A percentile compares a stretch with the other conserved stretches of the same genome.
phyloP scores from a whole-genome alignment of 2,329 filamentous ascomycete species.

The Ophiostoma populinum region DNA sequence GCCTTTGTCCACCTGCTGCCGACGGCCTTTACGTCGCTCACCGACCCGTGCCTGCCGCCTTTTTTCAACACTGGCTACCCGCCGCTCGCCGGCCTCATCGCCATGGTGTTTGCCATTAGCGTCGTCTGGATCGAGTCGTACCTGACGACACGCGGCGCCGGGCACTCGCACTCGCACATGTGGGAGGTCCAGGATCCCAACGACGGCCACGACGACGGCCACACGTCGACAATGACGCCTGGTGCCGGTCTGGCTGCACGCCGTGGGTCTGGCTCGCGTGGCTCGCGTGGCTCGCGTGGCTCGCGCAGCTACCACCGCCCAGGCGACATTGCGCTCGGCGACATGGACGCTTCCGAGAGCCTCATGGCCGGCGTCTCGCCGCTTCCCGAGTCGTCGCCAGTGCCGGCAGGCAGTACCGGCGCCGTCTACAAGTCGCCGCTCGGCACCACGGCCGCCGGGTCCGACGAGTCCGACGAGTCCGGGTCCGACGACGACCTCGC shows the following conservation, averaged over 20 bases:
- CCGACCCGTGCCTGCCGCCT: conserved; percentile 53
- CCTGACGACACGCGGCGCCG: conserved; percentile 53
- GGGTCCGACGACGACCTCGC: conserved; percentile 37
- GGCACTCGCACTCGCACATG: conserved; percentile 41
- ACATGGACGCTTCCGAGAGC: conserved; percentile 33
- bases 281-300: conserved; percentile 17
- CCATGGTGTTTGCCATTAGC: conserved; percentile 64
- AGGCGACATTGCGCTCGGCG: conserved; percentile 30
- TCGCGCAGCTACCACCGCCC: conserved; percentile 22
- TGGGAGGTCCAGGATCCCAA: conserved; percentile 31
- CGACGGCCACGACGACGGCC: conserved; percentile 13
- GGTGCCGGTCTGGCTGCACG: conserved; percentile 21
- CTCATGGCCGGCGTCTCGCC: conserved; percentile 42
- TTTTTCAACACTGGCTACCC: conserved; percentile 68
- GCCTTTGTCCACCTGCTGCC: conserved; percentile 65
- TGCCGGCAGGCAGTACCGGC: conserved; percentile 11
- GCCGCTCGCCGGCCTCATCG: conserved; percentile 64
- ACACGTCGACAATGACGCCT: conserved; percentile 3
- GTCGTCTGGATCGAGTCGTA: conserved; percentile 82
- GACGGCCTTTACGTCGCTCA: conserved; percentile 49
- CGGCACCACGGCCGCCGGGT: too few relatives aligned
- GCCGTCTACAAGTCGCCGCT: too few relatives aligned
- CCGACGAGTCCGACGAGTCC: conserved; percentile 22
- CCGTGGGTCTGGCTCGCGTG: too few relatives aligned
- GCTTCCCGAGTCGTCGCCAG: conserved; percentile 35